Evolutionary conservation across 805 yeast genomes (phyloP).

Genomic region (Debaryomyces maramus): DNA sequence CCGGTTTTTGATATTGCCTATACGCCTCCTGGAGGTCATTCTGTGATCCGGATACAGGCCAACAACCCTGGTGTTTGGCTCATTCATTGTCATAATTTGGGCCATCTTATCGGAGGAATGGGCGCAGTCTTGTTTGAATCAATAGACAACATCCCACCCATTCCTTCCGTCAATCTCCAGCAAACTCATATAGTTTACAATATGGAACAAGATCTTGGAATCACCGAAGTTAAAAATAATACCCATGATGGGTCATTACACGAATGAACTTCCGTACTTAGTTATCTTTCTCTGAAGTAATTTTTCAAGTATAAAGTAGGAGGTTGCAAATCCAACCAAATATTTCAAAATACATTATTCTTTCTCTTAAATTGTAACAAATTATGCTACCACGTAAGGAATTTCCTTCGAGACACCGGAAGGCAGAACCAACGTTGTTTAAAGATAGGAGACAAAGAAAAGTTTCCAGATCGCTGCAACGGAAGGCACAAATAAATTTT

Average conservation of each 20-base stretch:
- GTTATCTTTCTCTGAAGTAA: too few relatives aligned
- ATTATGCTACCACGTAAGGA: too few relatives aligned
- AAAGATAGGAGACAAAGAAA: too few relatives aligned
- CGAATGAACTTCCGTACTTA: too few relatives aligned
- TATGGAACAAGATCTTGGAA: background rate
- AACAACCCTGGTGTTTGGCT: slow-evolving; percentile 34
- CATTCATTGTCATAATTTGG: slow-evolving; percentile 35
- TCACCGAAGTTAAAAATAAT: background rate
- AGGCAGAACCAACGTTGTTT: too few relatives aligned
- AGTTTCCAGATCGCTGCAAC: too few relatives aligned
- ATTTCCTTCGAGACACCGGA: too few relatives aligned
- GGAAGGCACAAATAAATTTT: too few relatives aligned
- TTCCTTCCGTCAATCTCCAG: slow-evolving; percentile 3
- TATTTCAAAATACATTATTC: too few relatives aligned
- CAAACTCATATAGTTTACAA: slow-evolving; percentile 7
- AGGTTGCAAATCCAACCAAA: too few relatives aligned
- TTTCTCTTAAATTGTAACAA: too few relatives aligned
- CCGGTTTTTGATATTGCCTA: slow-evolving; percentile 28
- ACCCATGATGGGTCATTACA: slow-evolving; percentile 1
- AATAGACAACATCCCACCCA: background rate
- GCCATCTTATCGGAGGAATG: slow-evolving; percentile 35
- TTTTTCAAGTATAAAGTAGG: too few relatives aligned
- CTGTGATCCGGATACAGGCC: slow-evolving; percentile 30
- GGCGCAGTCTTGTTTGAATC: slow-evolving; percentile 10
- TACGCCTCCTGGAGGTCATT: slow-evolving; percentile 32